A percentile compares a stretch with the other conserved stretches of the same genome.
Conservation (phyloP, 2,329 filamentous ascomycete species). For the Thielaviopsis euricoi region DNA sequence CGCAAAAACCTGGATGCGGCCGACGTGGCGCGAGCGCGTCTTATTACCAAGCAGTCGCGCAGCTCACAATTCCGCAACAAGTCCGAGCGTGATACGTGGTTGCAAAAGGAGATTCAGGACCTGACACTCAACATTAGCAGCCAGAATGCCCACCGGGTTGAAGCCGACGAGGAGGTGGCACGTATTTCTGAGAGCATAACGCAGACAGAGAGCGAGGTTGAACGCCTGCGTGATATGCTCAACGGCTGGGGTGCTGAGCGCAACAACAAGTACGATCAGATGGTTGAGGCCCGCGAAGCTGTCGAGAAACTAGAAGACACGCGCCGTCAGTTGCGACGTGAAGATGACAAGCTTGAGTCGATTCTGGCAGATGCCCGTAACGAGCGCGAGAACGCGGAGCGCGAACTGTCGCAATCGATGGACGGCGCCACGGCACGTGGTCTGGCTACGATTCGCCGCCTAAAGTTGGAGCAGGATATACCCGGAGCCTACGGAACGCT, state of each 20-base stretch:
- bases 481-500: slow-evolving; percentile 83
- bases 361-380: slow-evolving; percentile 58
- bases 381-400: slow-evolving; percentile 64
- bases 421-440: slow-evolving; percentile 77
- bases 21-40: slow-evolving; percentile 56
- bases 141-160: slow-evolving; percentile 70
- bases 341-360: slow-evolving; percentile 73
- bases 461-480: slow-evolving; percentile 65
- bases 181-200: slow-evolving; percentile 55
- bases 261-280: slow-evolving; percentile 53
- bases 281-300: slow-evolving; percentile 61
- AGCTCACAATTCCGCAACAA: slow-evolving; percentile 79
- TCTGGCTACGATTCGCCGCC: slow-evolving; percentile 66
- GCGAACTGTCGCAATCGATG: slow-evolving; percentile 67
- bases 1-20: slow-evolving; percentile 59
- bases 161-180: slow-evolving; percentile 68
- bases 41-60: slow-evolving; percentile 85
- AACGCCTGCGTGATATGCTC: slow-evolving; percentile 51
- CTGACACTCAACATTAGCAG: slow-evolving; percentile 59
- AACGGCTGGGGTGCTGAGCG: slow-evolving; percentile 66
- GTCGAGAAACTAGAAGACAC: slow-evolving; percentile 71
- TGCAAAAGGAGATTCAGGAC: slow-evolving; percentile 66
- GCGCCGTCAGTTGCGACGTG: slow-evolving; percentile 71
- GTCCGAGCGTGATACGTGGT: slow-evolving; percentile 68
- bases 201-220: slow-evolving; percentile 55